A percentile compares a stretch with the other conserved stretches of the same genome.
phyloP scores from a whole-genome alignment of 352 stramenopile genomes.

The Phytophthora nicotianae region DNA sequence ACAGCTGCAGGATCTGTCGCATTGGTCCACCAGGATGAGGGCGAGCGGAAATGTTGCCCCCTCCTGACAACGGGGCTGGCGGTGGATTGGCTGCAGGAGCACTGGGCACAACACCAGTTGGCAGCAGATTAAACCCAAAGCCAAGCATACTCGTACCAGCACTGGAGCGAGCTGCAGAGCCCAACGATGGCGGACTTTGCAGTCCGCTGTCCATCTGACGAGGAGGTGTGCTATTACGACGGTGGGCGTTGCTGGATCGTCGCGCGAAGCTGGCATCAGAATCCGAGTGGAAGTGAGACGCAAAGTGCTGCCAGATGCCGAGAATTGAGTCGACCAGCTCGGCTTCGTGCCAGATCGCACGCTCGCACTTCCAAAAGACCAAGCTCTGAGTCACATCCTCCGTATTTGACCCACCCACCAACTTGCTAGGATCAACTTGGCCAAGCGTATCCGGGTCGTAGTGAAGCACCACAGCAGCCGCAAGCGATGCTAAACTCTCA shows the following conservation, averaged over 20 bases:
- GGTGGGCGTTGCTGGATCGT: slow-evolving; percentile 52
- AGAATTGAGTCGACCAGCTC: slow-evolving; percentile 81
- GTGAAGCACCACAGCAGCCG: slow-evolving; percentile 77
- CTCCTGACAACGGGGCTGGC: slow-evolving; percentile 24
- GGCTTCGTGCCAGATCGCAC: slow-evolving; percentile 73
- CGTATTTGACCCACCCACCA: slow-evolving; percentile 14
- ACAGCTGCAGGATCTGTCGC: slow-evolving; percentile 79
- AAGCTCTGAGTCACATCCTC: slow-evolving; percentile 34
- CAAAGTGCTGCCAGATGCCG: slow-evolving; percentile 83
- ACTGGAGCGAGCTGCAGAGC: slow-evolving; percentile 33
- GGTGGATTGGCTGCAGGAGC: slow-evolving; percentile 18
- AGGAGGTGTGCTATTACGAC: slow-evolving; percentile 24
- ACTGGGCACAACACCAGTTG: slow-evolving; percentile 29
- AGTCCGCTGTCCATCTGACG: slow-evolving; percentile 37
- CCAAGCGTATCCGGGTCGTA: slow-evolving; percentile 81
- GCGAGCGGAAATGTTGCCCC: slow-evolving; percentile 56
- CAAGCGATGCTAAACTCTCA: slow-evolving; percentile 75
- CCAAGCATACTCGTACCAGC: slow-evolving; percentile 43
- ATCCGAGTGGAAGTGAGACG: slow-evolving; percentile 71
- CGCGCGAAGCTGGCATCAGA: slow-evolving; percentile 80
- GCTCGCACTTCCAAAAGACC: slow-evolving; percentile 82
- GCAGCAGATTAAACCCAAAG: slow-evolving; percentile 64
- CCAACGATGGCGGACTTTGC: slow-evolving; percentile 53
- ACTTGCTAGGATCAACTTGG: slow-evolving; percentile 48
- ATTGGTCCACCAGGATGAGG: slow-evolving; percentile 81